These are phyloP conservation scores for Austroboletus niveus DNA, from an alignment of 1,284 basidiomycete genomes.

Conservation along the genomic window DNA sequence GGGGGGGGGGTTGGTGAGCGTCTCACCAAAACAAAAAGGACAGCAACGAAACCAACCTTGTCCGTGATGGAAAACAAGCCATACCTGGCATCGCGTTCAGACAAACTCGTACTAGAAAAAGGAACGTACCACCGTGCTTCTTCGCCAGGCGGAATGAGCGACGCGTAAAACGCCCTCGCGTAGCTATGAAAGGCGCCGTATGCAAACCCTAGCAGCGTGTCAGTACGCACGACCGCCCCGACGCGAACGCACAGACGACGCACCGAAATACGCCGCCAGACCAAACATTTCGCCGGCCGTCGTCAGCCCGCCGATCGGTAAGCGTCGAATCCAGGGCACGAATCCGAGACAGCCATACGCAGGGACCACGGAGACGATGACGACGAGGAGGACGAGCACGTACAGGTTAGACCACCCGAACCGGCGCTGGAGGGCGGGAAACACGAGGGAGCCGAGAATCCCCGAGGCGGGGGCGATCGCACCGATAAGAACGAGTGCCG, in stretches of 20 bases:
- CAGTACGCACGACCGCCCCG: no score
- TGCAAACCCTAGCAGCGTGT: slow-evolving; percentile 47
- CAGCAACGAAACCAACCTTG: slow-evolving; percentile 47
- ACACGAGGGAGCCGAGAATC: slow-evolving; percentile 71
- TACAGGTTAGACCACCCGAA: slow-evolving; percentile 65
- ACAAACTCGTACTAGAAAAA: background rate
- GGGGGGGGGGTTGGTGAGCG: no score
- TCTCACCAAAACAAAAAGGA: background rate
- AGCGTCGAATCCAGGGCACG: slow-evolving; percentile 46
- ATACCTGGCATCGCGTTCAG: slow-evolving; percentile 38
- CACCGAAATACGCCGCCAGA: slow-evolving; percentile 80
- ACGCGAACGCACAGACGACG: slow-evolving; percentile 8
- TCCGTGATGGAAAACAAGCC: slow-evolving; percentile 87
- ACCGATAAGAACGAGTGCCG: slow-evolving; percentile 70
- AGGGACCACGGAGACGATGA: slow-evolving; percentile 68
- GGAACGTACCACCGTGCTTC: slow-evolving; percentile 68
- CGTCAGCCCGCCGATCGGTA: slow-evolving; percentile 68
- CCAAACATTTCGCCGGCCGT: slow-evolving; percentile 82
- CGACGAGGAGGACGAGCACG: slow-evolving; percentile 66
- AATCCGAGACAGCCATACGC: slow-evolving; percentile 83
- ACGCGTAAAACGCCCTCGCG: slow-evolving; percentile 76
- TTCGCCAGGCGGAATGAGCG: slow-evolving; percentile 74
- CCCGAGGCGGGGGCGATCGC: slow-evolving; percentile 67
- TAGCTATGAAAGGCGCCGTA: slow-evolving; percentile 83
- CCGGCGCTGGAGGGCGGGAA: slow-evolving; percentile 64